A percentile compares a stretch with the other conserved stretches of the same genome.
Conservation (phyloP, 257 asterid species). For the Prunella vulgaris region DNA sequence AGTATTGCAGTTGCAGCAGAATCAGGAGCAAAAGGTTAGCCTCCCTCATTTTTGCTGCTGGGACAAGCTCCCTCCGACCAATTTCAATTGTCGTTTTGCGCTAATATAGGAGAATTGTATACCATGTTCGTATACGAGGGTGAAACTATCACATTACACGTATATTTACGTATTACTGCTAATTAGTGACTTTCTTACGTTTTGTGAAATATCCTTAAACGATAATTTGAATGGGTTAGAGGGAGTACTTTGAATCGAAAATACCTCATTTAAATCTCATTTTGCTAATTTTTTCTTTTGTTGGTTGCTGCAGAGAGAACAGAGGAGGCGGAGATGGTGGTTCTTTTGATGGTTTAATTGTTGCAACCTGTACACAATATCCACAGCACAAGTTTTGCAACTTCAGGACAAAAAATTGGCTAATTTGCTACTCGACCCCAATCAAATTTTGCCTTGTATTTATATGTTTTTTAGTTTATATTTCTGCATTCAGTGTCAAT, state of each 20-base stretch:
- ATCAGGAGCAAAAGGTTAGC: slow-evolving; percentile 51
- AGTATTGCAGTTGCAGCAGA: slow-evolving; percentile 39
- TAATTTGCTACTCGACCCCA: slow-evolving; percentile 9
- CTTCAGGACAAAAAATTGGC: neutral
- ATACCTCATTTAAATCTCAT: neutral
- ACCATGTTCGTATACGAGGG: no score
- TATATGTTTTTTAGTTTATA: neutral
- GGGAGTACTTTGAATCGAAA: no score
- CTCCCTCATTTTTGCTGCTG: neutral
- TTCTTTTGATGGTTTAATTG: slow-evolving; percentile 30
- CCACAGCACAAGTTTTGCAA: neutral
- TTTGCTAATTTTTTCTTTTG: neutral
- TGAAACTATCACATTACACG: no score
- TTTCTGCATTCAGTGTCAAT: neutral
- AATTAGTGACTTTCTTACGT: no score
- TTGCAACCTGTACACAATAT: slow-evolving; percentile 5
- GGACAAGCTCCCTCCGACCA: no score
- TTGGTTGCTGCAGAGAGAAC: slow-evolving; percentile 37
- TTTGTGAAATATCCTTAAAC: no score
- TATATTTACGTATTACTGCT: no score
- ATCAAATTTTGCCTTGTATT: neutral
- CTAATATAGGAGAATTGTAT: no score
- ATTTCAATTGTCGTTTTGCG: no score
- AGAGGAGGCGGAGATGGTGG: slow-evolving; percentile 53
- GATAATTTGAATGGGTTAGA: no score